Evolutionary conservation across 345 rosid species (phyloP).

Genomic region (Hypericum perforatum): DNA sequence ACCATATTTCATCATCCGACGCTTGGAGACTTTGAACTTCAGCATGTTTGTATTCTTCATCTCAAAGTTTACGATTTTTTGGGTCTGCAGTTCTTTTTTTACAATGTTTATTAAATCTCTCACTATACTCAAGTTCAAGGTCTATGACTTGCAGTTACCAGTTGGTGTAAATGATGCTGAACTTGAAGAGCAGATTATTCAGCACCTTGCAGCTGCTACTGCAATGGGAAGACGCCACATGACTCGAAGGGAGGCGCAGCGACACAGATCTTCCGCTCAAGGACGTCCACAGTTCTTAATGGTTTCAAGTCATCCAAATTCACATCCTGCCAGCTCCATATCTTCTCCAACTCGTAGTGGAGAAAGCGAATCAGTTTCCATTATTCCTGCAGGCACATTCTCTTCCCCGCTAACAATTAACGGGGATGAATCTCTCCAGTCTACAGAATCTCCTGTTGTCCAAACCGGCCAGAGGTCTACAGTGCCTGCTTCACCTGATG

Average conservation of each 20-base stretch:
- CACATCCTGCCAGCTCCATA: slow-evolving; percentile 33
- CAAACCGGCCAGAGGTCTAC: slow-evolving; percentile 35
- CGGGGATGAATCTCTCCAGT: slow-evolving; percentile 38
- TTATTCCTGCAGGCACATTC: slow-evolving; percentile 29
- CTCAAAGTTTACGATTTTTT: slow-evolving; percentile 5
- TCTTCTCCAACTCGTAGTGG: slow-evolving; percentile 49
- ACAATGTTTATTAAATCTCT: not conserved
- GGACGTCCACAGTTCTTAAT: slow-evolving; percentile 72
- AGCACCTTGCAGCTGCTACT: slow-evolving; percentile 92
- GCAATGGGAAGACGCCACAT: slow-evolving; percentile 92
- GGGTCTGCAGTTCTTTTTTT: not conserved
- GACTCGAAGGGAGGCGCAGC: slow-evolving; percentile 71
- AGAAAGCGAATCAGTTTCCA: slow-evolving; percentile 40
- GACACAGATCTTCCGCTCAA: slow-evolving; percentile 64
- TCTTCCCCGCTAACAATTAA: slow-evolving; percentile 29
- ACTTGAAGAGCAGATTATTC: slow-evolving; percentile 90
- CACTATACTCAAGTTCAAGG: slow-evolving; percentile 1
- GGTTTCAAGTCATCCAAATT: slow-evolving; percentile 48
- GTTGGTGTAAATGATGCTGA: slow-evolving; percentile 70
- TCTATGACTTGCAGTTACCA: slow-evolving; percentile 45
- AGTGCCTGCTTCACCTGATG: slow-evolving; percentile 40
- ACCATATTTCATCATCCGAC: slow-evolving; percentile 91
- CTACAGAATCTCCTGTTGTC: slow-evolving; percentile 12
- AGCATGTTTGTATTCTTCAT: slow-evolving; percentile 52
- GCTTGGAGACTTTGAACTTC: slow-evolving; percentile 86